These are phyloP conservation scores for Rosa chinensis DNA, from an alignment of 306 rosid species.

Conservation along the genomic window DNA sequence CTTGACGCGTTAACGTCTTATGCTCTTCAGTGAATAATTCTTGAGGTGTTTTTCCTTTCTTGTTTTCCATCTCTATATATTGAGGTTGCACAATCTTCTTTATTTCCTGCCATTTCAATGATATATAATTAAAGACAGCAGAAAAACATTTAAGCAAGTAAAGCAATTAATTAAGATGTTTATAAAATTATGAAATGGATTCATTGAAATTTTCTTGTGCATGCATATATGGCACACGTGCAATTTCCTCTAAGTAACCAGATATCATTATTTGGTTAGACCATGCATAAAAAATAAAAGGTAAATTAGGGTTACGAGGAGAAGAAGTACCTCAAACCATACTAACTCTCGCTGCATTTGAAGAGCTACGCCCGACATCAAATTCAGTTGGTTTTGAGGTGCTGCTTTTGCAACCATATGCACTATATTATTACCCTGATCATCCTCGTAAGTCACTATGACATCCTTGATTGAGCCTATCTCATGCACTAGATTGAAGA, in stretches of 20 bases:
- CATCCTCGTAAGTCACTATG: background rate
- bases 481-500: conserved; percentile 27
- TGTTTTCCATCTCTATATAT: conserved; percentile 27
- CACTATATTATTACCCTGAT: conserved; percentile 21
- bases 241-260: background rate
- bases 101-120: conserved; percentile 40
- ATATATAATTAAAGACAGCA: background rate
- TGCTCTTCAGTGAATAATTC: conserved; percentile 42
- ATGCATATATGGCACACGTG: background rate
- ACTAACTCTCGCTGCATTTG: conserved; percentile 35
- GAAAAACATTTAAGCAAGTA: too few species aligned
- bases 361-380: conserved; percentile 33
- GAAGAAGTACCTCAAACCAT: conserved; percentile 30
- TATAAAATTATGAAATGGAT: background rate
- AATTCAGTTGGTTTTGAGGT: conserved; percentile 18
- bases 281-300: background rate
- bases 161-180: background rate
- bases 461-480: conserved; percentile 23
- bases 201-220: background rate
- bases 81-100: conserved; percentile 42
- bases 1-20: conserved; percentile 20
- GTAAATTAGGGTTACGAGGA: background rate
- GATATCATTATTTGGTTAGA: background rate
- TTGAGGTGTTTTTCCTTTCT: conserved; percentile 21
- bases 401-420: conserved; percentile 28